These are phyloP conservation scores for slime mould (Dictyostelium discoideum) DNA, from an alignment of 78 protist species.

Conservation along the genomic window DNA sequence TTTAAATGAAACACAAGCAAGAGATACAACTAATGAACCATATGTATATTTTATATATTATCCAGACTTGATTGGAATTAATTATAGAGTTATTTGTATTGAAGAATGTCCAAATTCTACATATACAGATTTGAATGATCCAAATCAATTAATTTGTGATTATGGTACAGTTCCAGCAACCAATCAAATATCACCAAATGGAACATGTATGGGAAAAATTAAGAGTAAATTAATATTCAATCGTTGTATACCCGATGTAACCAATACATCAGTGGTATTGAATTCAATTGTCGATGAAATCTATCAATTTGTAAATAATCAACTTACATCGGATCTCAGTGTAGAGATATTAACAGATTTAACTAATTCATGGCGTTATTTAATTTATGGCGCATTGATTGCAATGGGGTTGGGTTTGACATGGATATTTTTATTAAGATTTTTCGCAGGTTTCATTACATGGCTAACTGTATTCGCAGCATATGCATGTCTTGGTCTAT, in stretches of 20 bases:
- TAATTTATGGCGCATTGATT: conserved; percentile 54
- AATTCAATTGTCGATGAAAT: background rate
- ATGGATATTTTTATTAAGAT: conserved; percentile 73
- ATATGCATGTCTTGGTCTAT: conserved; percentile 16
- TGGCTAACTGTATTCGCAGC: conserved; percentile 78
- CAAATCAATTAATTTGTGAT: conserved; percentile 43
- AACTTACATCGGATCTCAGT: background rate
- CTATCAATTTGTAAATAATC: background rate
- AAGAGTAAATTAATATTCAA: conserved; percentile 10
- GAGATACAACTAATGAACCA: conserved; percentile 36
- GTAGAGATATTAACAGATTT: conserved; percentile 16
- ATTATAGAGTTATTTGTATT: conserved; percentile 59
- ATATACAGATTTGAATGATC: background rate
- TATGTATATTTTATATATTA: conserved; percentile 62
- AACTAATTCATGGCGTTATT: conserved; percentile 50
- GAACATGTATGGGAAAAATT: conserved; percentile 41
- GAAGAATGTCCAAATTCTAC: conserved; percentile 59
- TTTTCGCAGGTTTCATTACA: conserved; percentile 85
- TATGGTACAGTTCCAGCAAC: conserved; percentile 12
- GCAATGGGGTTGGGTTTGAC: conserved; percentile 77
- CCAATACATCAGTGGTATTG: background rate
- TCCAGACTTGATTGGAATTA: background rate
- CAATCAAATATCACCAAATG: conserved; percentile 33
- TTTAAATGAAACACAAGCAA: conserved; percentile 18
- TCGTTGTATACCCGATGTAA: conserved; percentile 33